A percentile compares a stretch with the other conserved stretches of the same genome.
Evolutionary conservation across 148 eudicot species (phyloP).

Genomic region (Hydrangea macrophylla): DNA sequence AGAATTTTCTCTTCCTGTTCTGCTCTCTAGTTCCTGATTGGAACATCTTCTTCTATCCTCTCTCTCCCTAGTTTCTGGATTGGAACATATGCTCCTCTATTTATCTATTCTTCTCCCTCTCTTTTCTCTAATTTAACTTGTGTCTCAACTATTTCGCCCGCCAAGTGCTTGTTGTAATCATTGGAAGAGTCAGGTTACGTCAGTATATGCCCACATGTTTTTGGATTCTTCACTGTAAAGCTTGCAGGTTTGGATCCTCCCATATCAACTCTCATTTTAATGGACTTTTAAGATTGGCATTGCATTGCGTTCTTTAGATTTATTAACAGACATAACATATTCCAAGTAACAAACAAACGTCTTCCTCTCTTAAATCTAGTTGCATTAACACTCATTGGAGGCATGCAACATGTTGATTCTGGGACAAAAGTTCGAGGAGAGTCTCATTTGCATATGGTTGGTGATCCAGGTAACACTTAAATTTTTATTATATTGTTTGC

Average conservation of each 20-base stretch:
- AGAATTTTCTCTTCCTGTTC: too few relatives aligned
- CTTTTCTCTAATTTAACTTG: too few relatives aligned
- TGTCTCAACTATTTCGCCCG: too few relatives aligned
- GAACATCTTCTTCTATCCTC: too few relatives aligned
- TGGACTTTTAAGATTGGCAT: conserved; percentile 4
- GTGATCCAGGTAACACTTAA: conserved; percentile 67
- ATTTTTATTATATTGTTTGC: neutral
- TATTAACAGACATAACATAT: neutral
- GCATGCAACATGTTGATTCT: conserved; percentile 94
- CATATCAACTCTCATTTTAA: neutral
- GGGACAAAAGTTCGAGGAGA: conserved; percentile 96
- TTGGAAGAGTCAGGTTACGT: too few relatives aligned
- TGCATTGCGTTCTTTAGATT: neutral
- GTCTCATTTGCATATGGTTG: conserved; percentile 94
- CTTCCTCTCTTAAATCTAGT: conserved; percentile 31
- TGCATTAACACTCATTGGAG: conserved; percentile 92
- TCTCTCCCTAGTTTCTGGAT: too few relatives aligned
- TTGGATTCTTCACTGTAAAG: conserved; percentile 95
- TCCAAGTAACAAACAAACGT: neutral
- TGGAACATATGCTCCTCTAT: too few relatives aligned
- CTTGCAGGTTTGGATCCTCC: conserved; percentile 45
- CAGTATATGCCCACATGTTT: conserved; percentile 88
- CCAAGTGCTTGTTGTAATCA: too few relatives aligned
- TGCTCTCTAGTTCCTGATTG: too few relatives aligned
- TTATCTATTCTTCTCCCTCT: too few relatives aligned